These are phyloP conservation scores for Tolypocladium capitatum DNA, from an alignment of 2,329 filamentous ascomycete species.

Conservation along the genomic window DNA sequence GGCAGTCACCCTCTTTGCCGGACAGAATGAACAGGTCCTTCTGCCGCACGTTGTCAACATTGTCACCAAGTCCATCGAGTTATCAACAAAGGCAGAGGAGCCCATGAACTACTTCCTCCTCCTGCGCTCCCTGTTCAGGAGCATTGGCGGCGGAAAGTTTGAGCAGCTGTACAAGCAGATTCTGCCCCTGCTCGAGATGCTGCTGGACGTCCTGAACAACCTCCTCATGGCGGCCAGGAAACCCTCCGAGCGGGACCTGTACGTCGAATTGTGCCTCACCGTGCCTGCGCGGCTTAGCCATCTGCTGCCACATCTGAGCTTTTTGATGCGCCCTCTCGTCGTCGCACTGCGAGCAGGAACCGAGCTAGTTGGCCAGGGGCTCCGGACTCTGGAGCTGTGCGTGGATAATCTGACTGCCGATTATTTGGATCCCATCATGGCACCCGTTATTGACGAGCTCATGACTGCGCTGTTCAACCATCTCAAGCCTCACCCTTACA, in stretches of 20 bases:
- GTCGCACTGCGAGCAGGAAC: slow-evolving; percentile 84
- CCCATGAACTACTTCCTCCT: slow-evolving; percentile 98
- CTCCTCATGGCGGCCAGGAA: slow-evolving; percentile 82
- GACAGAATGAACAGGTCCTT: slow-evolving; percentile 89
- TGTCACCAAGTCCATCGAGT: slow-evolving; percentile 90
- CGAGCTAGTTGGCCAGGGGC: slow-evolving; percentile 85
- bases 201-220: slow-evolving; percentile 93
- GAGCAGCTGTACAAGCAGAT: slow-evolving; percentile 98
- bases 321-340: slow-evolving; percentile 94
- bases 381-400: slow-evolving; percentile 87
- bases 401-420: slow-evolving; percentile 97
- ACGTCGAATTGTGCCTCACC: slow-evolving; percentile 91
- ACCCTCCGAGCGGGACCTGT: slow-evolving; percentile 82
- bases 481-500: slow-evolving; percentile 84
- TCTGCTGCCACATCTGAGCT: slow-evolving; percentile 85
- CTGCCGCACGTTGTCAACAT: slow-evolving; percentile 95
- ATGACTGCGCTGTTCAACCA: slow-evolving; percentile 98
- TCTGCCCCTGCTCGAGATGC: slow-evolving; percentile 87
- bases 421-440: slow-evolving; percentile 97
- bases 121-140: slow-evolving; percentile 81
- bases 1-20: slow-evolving; percentile 92
- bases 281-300: slow-evolving; percentile 92
- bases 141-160: slow-evolving; percentile 93
- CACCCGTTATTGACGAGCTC: slow-evolving; percentile 93
- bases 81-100: slow-evolving; percentile 89